phyloP scores from a whole-genome alignment of 257 asterid species.

The Catharanthus roseus region DNA sequence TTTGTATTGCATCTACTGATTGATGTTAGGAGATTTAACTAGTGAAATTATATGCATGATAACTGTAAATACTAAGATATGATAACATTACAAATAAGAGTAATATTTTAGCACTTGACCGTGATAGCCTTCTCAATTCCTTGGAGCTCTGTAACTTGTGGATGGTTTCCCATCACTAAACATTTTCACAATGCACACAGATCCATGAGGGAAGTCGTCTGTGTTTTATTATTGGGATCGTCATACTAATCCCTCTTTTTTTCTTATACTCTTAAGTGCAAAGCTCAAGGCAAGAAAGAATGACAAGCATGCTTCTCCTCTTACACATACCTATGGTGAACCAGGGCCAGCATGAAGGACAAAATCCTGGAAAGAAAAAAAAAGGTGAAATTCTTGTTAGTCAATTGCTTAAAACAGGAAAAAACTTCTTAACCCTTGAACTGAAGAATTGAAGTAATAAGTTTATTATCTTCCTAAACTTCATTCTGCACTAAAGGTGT shows the following conservation, averaged over 20 bases:
- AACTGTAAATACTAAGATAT: background rate
- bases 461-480: too few species aligned
- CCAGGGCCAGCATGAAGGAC: background rate
- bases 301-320: background rate
- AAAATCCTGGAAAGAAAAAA: background rate
- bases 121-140: background rate
- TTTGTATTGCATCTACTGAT: background rate
- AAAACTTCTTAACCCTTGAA: background rate
- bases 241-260: background rate
- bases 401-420: background rate
- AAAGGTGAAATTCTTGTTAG: background rate
- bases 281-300: background rate
- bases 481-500: too few species aligned
- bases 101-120: background rate
- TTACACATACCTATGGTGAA: background rate
- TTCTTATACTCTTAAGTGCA: background rate
- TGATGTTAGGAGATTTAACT: background rate
- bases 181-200: background rate
- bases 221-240: background rate
- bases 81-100: background rate
- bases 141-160: background rate
- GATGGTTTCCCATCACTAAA: background rate
- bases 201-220: background rate
- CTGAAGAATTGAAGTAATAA: background rate
- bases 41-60: background rate